Conservation (phyloP, 768 basidiomycete genomes). For the Kwoniella bestiolae region DNA sequence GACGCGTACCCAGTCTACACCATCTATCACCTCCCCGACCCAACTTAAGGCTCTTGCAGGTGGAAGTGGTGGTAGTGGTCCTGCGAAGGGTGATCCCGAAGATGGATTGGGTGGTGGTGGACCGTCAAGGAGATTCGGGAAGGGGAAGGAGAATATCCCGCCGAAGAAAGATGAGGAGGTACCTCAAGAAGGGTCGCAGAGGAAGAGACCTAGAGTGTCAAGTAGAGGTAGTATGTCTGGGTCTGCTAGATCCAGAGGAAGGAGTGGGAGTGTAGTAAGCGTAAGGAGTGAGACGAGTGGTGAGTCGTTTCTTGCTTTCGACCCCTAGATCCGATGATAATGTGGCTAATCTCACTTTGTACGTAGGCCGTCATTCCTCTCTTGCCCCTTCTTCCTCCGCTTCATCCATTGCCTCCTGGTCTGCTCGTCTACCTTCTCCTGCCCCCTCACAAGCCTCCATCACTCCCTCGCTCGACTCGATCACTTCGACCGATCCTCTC, state of each 20-base stretch:
- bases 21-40: constrained; percentile 29
- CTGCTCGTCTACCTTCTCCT: constrained; percentile 33
- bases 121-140: constrained; percentile 28
- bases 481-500: constrained; percentile 31
- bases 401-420: constrained; percentile 25
- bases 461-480: constrained; percentile 29
- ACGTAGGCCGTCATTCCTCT: constrained; percentile 29
- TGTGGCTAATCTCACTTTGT: background rate
- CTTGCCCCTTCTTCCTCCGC: constrained; percentile 36
- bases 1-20: constrained; percentile 39
- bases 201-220: constrained; percentile 39
- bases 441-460: constrained; percentile 41
- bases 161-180: constrained; percentile 36
- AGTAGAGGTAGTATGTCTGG: constrained; percentile 23
- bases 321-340: background rate
- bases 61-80: constrained; percentile 23
- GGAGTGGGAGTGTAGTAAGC: constrained; percentile 49
- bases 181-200: constrained; percentile 17
- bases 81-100: constrained; percentile 32
- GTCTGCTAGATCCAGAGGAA: constrained; percentile 25
- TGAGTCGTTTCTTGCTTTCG: constrained; percentile 22
- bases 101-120: constrained; percentile 19
- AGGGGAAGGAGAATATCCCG: constrained; percentile 53
- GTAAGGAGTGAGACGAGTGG: constrained; percentile 45
- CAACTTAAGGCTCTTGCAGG: constrained; percentile 30